Evolutionary conservation across 345 rosid species (phyloP), one percentile per base, ranked within the genome.

Genomic region (Linum usitatissimum): DNA sequence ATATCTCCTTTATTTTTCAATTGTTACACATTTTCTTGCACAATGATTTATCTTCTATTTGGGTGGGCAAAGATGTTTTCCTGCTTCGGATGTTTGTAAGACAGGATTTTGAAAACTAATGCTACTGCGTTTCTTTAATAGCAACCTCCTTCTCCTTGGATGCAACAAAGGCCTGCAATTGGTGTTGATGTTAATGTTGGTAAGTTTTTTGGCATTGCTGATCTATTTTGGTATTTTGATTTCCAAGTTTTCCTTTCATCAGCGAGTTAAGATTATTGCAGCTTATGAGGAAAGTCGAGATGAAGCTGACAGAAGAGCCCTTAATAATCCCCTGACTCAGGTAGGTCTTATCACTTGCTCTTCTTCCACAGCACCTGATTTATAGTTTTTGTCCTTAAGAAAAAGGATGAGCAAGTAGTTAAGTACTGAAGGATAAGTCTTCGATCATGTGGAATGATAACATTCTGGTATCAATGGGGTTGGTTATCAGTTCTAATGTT

Each of bases 221-320:
- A 45, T 15, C 51, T 12, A 45, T 45, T 45, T 40, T 15, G 10
- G 15, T 15, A 45, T 15, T 61, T 49, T n/a, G 51, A 18, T 64
- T 49, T 55, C 57, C 59, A 59, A n/a, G 42, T 57, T 65, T 21
- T 58, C 31, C 53, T 63, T 13, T 39, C 18, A n/a, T 42, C 62
- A 45, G 69, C 54, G 19, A 51, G 57, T 62, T 73, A 62, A 55
- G 40, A 64, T 65, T 57, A 48, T 61, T 64, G 62, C 77, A 90
- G 97, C 99, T 83, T 93, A 90, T 19, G 94, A 80, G 75, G 95
- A 90, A 83, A 92, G 90, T 63, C 85, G 96, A 68, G 96, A 90
- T 58, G 99, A 87, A 64, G 83, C 66, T 19, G 96, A 93, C 64
- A 85, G 90, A 79, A 85, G 84, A 75, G 67, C 77, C 75, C 72